Percentiles rank a stretch among this genome's conserved stretches.
phyloP scores from a whole-genome alignment of 2,329 filamentous ascomycete species.

The Raffaelea deltoideospora region DNA sequence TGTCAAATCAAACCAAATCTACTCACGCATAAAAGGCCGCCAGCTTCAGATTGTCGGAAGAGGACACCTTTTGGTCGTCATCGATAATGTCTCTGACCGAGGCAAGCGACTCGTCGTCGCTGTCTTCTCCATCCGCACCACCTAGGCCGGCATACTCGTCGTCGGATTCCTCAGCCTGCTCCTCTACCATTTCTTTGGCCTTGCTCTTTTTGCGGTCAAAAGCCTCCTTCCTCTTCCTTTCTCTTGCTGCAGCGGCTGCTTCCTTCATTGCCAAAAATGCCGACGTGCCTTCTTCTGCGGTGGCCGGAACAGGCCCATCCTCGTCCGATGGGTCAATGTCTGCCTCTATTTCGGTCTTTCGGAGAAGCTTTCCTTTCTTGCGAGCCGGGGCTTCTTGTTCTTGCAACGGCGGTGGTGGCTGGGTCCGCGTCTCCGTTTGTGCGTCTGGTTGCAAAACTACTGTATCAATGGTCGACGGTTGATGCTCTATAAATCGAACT shows the following conservation, averaged over 20 bases:
- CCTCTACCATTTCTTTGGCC: constrained; percentile 75
- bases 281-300: constrained; percentile 3
- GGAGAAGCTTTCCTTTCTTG: constrained; percentile 41
- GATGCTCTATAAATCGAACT: constrained; percentile 47
- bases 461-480: constrained; percentile 57
- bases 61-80: constrained; percentile 58
- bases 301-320: background rate
- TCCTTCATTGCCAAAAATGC: constrained; percentile 18
- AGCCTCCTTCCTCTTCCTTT: constrained; percentile 22
- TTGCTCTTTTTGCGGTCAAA: constrained; percentile 77
- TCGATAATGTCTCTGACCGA: constrained; percentile 80
- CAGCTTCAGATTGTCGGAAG: constrained; percentile 65
- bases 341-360: constrained; percentile 22
- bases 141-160: constrained; percentile 95
- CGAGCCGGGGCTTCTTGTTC: constrained; percentile 24
- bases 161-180: constrained; percentile 93
- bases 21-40: constrained; percentile 83
- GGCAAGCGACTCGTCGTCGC: constrained; percentile 55
- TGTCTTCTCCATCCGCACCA: constrained; percentile 77
- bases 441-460: constrained; percentile 30
- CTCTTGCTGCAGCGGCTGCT: constrained; percentile 10
- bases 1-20: background rate
- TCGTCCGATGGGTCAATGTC: no score
- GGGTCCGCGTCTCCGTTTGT: constrained; percentile 12
- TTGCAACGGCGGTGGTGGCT: constrained; percentile 12